These are phyloP conservation scores for Cordyceps cicadae DNA, from an alignment of 2,329 filamentous ascomycete genomes.

Conservation along the genomic window DNA sequence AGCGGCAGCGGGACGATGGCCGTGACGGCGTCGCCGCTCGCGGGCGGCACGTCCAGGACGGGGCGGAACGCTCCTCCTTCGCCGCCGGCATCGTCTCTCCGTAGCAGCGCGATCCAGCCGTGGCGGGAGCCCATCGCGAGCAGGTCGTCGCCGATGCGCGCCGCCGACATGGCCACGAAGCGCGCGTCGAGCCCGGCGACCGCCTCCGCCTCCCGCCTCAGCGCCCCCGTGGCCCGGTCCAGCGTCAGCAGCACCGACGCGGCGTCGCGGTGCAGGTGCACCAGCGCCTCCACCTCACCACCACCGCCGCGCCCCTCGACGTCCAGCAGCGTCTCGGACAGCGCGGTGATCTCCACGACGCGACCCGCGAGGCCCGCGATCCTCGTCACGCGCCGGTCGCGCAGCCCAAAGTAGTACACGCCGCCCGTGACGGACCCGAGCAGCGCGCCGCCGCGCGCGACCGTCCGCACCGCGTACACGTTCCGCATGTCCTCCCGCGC, in stretches of 20 bases:
- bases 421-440: constrained; percentile 42
- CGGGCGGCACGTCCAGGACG: constrained; percentile 29
- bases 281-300: constrained; percentile 27
- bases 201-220: constrained; percentile 22
- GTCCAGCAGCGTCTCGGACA: constrained; percentile 18
- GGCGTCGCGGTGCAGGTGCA: constrained; percentile 38
- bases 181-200: constrained; percentile 35
- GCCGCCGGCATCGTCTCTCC: constrained; percentile 16
- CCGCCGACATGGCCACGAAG: constrained; percentile 42
- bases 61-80: constrained; percentile 20
- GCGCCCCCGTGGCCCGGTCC: constrained; percentile 21
- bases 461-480: constrained; percentile 39
- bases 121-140: constrained; percentile 48
- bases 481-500: constrained; percentile 31
- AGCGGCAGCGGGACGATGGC: constrained; percentile 44
- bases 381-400: constrained; percentile 21
- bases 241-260: constrained; percentile 36
- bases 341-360: constrained; percentile 41
- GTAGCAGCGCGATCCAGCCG: constrained; percentile 36
- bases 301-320: not conserved
- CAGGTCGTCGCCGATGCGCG: constrained; percentile 26
- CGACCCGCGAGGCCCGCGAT: constrained; percentile 37
- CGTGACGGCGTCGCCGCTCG: constrained; percentile 58
- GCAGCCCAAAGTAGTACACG: constrained; percentile 36
- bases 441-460: constrained; percentile 31